A percentile compares a stretch with the other conserved stretches of the same genome.
Evolutionary conservation across 2,329 filamentous ascomycete genomes (phyloP).

Genomic region (Arthrocladium fulminans): DNA sequence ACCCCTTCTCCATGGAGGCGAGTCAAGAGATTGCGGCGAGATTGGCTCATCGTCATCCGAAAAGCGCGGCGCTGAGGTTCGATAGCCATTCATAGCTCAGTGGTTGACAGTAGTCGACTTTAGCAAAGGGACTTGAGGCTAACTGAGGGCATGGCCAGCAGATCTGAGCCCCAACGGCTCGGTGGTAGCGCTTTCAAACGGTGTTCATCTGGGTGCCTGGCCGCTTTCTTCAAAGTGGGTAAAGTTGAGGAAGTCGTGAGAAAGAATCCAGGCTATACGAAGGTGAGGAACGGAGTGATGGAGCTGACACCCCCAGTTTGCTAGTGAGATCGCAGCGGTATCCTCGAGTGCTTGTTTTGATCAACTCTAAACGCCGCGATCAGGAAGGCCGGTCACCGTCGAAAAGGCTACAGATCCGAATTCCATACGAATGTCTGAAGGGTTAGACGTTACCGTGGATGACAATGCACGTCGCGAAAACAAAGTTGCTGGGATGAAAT

Average conservation of each 20-base stretch:
- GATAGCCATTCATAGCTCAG: conserved; percentile 6
- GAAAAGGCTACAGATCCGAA: background rate
- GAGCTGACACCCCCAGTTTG: no score
- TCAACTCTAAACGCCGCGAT: no score
- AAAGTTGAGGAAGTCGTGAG: background rate
- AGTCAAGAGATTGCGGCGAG: conserved; percentile 1
- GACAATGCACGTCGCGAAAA: conserved; percentile 2
- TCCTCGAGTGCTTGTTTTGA: no score
- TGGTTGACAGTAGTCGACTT: background rate
- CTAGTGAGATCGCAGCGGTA: no score
- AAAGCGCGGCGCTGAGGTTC: background rate
- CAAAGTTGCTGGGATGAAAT: background rate
- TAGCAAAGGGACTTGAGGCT: background rate
- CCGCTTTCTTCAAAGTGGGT: no score
- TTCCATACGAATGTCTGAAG: background rate
- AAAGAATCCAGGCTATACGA: no score
- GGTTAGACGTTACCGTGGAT: background rate
- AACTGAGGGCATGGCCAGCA: conserved; percentile 2
- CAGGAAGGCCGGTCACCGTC: no score
- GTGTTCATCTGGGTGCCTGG: background rate
- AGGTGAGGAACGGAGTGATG: no score
- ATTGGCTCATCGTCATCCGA: conserved; percentile 5
- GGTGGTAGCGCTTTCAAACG: background rate
- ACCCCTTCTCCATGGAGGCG: conserved; percentile 3
- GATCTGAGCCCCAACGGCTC: conserved; percentile 5